phyloP scores from a whole-genome alignment of 768 basidiomycete species.

The Hypholoma fasciculare region DNA sequence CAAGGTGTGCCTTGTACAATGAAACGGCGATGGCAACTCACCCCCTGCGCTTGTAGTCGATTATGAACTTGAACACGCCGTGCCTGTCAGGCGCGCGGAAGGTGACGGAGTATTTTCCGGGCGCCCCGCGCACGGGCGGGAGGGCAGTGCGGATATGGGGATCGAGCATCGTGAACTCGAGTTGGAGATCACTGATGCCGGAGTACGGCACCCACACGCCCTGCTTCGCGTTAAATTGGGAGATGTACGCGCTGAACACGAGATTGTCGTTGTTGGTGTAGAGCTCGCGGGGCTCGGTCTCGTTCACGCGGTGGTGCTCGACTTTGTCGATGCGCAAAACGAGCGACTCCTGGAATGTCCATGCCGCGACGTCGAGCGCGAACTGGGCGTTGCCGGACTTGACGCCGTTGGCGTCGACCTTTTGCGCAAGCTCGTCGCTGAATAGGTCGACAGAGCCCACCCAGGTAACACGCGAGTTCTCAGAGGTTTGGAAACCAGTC shows the following conservation, averaged over 20 bases:
- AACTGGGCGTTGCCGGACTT: conserved; percentile 78
- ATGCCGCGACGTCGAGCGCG: conserved; percentile 71
- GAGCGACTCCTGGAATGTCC: conserved; percentile 88
- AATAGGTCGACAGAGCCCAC: conserved; percentile 82
- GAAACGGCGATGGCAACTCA: conserved; percentile 33
- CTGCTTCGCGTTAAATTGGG: conserved; percentile 58
- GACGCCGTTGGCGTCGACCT: conserved; percentile 55
- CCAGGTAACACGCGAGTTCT: conserved; percentile 78
- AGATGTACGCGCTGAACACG: conserved; percentile 74
- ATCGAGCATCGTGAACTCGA: conserved; percentile 99
- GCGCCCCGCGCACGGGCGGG: conserved; percentile 49
- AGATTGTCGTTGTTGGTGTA: conserved; percentile 90
- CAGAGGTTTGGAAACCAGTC: conserved; percentile 84
- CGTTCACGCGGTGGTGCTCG: conserved; percentile 71
- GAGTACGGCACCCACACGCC: conserved; percentile 73
- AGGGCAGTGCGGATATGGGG: conserved; percentile 90
- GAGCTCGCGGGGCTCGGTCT: conserved; percentile 57
- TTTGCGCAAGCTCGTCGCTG: conserved; percentile 71
- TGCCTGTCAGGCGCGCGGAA: conserved; percentile 95
- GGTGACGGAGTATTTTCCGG: conserved; percentile 74
- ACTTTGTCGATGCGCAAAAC: conserved; percentile 77
- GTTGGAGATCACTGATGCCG: conserved; percentile 75
- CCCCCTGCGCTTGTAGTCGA: conserved; percentile 90
- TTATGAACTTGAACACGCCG: conserved; percentile 97
- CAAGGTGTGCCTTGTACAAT: not conserved